Base-by-base conservation (phyloP, 352 stramenopile genomes). In the Pythium brassicae region DNA sequence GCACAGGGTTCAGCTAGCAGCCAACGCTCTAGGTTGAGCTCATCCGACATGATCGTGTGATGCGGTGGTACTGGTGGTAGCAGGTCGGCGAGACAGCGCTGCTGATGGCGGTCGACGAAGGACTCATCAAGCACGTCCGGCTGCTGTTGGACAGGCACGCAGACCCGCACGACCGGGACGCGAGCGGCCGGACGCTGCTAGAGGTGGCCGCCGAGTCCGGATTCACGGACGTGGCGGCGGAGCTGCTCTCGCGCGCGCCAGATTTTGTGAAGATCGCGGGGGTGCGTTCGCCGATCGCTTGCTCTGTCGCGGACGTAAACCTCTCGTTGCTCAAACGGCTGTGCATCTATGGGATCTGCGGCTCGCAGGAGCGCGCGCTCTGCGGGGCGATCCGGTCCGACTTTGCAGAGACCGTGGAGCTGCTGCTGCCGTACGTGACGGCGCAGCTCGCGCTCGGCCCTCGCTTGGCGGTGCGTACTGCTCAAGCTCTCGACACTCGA, bases 11-110 rank as follows among this genome's bases (percentile, higher is more conserved):
- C n/a, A n/a, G n/a, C n/a, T n/a, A n/a, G n/a, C n/a, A n/a, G n/a
- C n/a, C n/a, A n/a, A n/a, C n/a, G n/a, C n/a, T n/a, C n/a, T n/a
- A n/a, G n/a, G n/a, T n/a, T n/a, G n/a, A n/a, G n/a, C n/a, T n/a
- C n/a, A n/a, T n/a, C n/a, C n/a, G n/a, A n/a, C n/a, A n/a, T n/a
- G n/a, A n/a, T n/a, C n/a, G n/a, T n/a, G n/a, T n/a, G n/a, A n/a
- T n/a, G n/a, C n/a, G n/a, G n/a, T n/a, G n/a, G n/a, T n/a, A n/a
- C n/a, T n/a, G n/a, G n/a, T n/a, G n/a, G 46, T 20, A n/a, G 1
- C 25, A 52, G 46, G 46, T 15, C 25, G 46, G 46, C n/a, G 46
- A 52, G n/a, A 52, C 23, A 10, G 23, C 46, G 27, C 27, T 52
- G 14, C 20, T 52, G 5, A n/a, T 52, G 19, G 46, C 46, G 27